Percentiles rank a stretch among this genome's conserved stretches.
These are phyloP conservation scores for Manihot esculenta DNA, from an alignment of 441 rosid species.

Conservation along the genomic window DNA sequence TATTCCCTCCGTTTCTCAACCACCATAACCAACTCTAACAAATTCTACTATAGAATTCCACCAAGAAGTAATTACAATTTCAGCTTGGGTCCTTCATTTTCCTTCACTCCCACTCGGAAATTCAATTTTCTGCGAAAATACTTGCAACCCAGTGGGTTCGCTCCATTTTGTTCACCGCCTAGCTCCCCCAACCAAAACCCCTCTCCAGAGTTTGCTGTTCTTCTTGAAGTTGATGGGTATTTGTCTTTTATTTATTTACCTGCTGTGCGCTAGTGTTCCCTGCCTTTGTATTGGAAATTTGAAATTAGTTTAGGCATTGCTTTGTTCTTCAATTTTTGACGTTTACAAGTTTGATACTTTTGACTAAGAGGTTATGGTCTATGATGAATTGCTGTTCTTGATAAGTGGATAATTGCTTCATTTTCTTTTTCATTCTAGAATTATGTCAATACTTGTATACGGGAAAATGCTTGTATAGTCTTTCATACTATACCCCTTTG, in stretches of 20 bases:
- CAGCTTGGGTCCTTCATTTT: slow-evolving; percentile 25
- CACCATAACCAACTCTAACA: slow-evolving; percentile 22
- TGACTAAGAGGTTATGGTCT: neutral
- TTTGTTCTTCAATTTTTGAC: neutral
- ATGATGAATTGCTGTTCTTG: neutral
- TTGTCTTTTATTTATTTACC: neutral
- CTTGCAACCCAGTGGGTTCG: slow-evolving; percentile 29
- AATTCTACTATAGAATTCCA: slow-evolving; percentile 3
- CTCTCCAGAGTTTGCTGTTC: slow-evolving; percentile 57
- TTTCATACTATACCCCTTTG: too few species aligned
- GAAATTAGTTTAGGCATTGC: neutral
- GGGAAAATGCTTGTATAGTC: too few species aligned
- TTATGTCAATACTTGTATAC: too few species aligned
- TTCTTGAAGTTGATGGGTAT: slow-evolving; percentile 94
- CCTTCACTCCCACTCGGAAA: slow-evolving; percentile 31
- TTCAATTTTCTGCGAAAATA: slow-evolving; percentile 32
- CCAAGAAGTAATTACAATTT: slow-evolving; percentile 19
- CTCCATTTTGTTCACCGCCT: slow-evolving; percentile 42
- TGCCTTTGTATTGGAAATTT: neutral
- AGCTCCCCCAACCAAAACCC: slow-evolving; percentile 33
- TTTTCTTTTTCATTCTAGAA: neutral
- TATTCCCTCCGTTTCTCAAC: slow-evolving; percentile 32
- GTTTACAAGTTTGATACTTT: neutral
- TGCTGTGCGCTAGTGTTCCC: neutral
- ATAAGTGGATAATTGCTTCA: neutral